Conservation (phyloP, 2,329 filamentous ascomycete species). For the Alternaria sp. region DNA sequence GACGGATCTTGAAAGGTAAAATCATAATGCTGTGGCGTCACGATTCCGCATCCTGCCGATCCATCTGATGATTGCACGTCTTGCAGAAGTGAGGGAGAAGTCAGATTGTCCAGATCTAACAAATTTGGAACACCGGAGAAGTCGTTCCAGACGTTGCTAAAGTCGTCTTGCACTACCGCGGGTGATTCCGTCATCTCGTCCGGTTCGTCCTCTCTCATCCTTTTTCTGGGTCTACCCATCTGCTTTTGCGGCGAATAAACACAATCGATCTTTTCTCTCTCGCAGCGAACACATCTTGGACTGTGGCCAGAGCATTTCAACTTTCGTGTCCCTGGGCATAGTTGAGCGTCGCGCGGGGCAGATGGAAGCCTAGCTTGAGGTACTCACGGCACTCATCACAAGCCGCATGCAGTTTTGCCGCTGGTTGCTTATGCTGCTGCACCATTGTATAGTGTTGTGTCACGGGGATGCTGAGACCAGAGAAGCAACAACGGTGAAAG, state of each 20-base stretch:
- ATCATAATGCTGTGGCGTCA: slow-evolving; percentile 12
- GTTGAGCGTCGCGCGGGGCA: slow-evolving; percentile 4
- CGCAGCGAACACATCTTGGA: slow-evolving; percentile 53
- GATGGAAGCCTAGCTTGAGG: not conserved
- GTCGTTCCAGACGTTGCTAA: slow-evolving; percentile 1
- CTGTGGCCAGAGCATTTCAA: slow-evolving; percentile 56
- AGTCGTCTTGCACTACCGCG: slow-evolving; percentile 4
- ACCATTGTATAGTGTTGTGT: not conserved
- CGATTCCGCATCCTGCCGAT: slow-evolving; percentile 2
- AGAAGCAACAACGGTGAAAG: not conserved
- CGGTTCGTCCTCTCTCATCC: slow-evolving; percentile 42
- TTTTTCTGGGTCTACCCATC: slow-evolving; percentile 60
- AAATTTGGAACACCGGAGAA: slow-evolving; percentile 9
- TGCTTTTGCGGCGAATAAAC: slow-evolving; percentile 56
- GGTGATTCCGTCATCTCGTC: slow-evolving; percentile 1
- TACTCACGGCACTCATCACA: slow-evolving; percentile 48
- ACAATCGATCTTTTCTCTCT: slow-evolving; percentile 50
- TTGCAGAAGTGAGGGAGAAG: slow-evolving; percentile 18
- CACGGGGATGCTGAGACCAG: not conserved
- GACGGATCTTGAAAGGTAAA: slow-evolving; percentile 8
- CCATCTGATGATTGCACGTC: slow-evolving; percentile 2
- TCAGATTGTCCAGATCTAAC: slow-evolving; percentile 17
- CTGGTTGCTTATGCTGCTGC: slow-evolving; percentile 24
- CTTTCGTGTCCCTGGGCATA: slow-evolving; percentile 52
- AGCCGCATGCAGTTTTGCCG: slow-evolving; percentile 42